Conservation (phyloP, 768 basidiomycete genomes). For the Rhizopogon sp. region DNA sequence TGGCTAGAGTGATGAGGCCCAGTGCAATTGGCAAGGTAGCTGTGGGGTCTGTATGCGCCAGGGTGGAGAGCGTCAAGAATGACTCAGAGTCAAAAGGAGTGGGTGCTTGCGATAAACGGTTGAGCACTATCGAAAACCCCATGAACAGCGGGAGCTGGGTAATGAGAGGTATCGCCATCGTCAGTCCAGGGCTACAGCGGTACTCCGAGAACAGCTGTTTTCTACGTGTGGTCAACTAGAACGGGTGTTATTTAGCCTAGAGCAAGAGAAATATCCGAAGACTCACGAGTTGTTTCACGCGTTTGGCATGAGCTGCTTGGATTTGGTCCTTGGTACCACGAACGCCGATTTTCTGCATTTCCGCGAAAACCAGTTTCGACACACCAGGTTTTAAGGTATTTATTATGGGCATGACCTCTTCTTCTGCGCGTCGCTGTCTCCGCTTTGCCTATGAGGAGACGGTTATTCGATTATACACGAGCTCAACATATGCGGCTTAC, state of each 20-base stretch:
- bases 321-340: slow-evolving; percentile 51
- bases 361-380: slow-evolving; percentile 26
- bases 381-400: slow-evolving; percentile 40
- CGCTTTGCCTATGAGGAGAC: slow-evolving; percentile 46
- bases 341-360: slow-evolving; percentile 55
- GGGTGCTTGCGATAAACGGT: slow-evolving; percentile 50
- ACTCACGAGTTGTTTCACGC: slow-evolving; percentile 44
- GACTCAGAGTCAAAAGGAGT: slow-evolving; percentile 71
- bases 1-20: slow-evolving; percentile 72
- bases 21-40: slow-evolving; percentile 63
- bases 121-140: slow-evolving; percentile 54
- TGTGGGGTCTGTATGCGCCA: slow-evolving; percentile 69
- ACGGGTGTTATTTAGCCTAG: slow-evolving; percentile 6
- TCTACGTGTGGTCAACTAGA: slow-evolving; percentile 47
- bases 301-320: slow-evolving; percentile 41
- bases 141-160: slow-evolving; percentile 74
- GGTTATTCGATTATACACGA: slow-evolving; percentile 3
- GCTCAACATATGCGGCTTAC: slow-evolving; percentile 29
- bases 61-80: slow-evolving; percentile 67
- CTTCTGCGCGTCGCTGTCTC: slow-evolving; percentile 55
- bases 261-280: not conserved
- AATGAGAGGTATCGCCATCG: slow-evolving; percentile 56
- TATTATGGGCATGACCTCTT: slow-evolving; percentile 54
- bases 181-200: slow-evolving; percentile 50
- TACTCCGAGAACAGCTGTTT: slow-evolving; percentile 58